Evolutionary conservation across 192 early-diverging fungal genomes (phyloP), one percentile per base, ranked within the genome.

Genomic region (Coemansia sp.): DNA sequence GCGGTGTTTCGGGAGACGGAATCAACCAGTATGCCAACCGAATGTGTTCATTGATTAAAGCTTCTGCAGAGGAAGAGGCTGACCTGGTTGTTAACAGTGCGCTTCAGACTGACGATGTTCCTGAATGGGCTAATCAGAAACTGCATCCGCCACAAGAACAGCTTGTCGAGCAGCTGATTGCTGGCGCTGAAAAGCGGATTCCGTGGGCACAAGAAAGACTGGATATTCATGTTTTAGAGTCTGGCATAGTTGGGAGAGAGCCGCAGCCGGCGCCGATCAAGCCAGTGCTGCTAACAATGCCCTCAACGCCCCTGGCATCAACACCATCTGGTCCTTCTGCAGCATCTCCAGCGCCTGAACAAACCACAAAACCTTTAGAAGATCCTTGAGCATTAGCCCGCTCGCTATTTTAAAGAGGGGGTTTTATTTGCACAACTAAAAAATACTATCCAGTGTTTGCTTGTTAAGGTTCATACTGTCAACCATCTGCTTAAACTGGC

Each of bases 171-270:
- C 73, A 69, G 60, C 51, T 76, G 17, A 38, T 76, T 20, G 62
- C 62, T 3, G 73, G 73, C 0, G 54, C 56, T 6, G 73, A 69
- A 6, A 76, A 76, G 47, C 73, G 73, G 10, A 61, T 76, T 61
- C 73, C 73, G 3, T 76, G 73, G 73, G 57, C 73, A 8, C 73
- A 76, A 52, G 62, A 76, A 56, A 64, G 60, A 16, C 58, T 76
- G 14, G 73, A 76, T 38, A 69, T 76, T n/a, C 73, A 76, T 21
- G 23, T 46, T 0, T 32, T 76, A 9, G 73, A 76, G 39, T 69
- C 73, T 20, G 20, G 32, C 6, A 59, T 70, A 15, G 67, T 50
- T 9, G 64, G 53, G 6, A 56, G 73, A 8, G 41, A 42, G 46
- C 73, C 73, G 1, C 67, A 69, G 45, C 55, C 45, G 28, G 59